Conservation (phyloP, 768 basidiomycete genomes). For the Hydnomerulius pinastri region DNA sequence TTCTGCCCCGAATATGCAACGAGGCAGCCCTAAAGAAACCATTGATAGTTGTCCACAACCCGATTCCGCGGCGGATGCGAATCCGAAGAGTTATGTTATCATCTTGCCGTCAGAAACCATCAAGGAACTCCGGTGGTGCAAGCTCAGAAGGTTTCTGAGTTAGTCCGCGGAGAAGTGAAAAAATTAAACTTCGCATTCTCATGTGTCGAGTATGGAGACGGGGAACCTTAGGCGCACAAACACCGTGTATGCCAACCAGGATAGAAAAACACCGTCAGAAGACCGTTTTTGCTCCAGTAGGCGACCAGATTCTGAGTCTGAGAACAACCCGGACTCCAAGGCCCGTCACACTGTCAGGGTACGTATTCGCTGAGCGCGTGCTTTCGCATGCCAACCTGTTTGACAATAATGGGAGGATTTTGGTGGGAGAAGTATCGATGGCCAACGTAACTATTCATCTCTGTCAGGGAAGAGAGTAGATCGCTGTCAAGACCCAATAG, state of each 20-base stretch:
- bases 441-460: too few species aligned
- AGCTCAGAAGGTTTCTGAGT: not conserved
- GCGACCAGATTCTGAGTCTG: not conserved
- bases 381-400: not conserved
- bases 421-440: too few species aligned
- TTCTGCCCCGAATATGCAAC: constrained; percentile 1
- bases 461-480: too few species aligned
- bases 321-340: not conserved
- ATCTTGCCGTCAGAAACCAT: not conserved
- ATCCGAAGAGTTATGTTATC: not conserved
- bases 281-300: not conserved
- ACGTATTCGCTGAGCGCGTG: too few species aligned
- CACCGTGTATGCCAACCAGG: not conserved
- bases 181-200: not conserved
- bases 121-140: not conserved
- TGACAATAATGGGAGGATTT: too few species aligned
- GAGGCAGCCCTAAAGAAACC: not conserved
- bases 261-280: not conserved
- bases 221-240: not conserved
- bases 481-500: too few species aligned
- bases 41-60: not conserved
- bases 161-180: constrained; percentile 20
- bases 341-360: not conserved
- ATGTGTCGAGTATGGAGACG: not conserved
- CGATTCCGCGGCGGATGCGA: constrained; percentile 1